phyloP scores from a whole-genome alignment of 139 green algal species.

The Picochlorum sp. region DNA sequence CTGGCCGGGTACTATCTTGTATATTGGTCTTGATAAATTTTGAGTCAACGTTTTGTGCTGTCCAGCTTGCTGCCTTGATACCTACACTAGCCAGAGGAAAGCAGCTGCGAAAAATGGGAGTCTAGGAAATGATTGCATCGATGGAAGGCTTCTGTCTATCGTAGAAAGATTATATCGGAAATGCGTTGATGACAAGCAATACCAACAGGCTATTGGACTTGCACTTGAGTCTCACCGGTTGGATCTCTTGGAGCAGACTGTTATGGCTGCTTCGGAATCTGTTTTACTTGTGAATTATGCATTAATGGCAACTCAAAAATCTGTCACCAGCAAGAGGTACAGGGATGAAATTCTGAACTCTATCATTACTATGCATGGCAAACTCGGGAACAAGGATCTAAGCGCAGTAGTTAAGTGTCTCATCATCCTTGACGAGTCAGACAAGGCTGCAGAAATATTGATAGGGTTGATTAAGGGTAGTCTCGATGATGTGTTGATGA shows the following conservation, averaged over 20 bases:
- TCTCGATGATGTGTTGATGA: constrained; percentile 66
- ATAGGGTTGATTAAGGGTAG: constrained; percentile 54
- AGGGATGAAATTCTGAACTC: constrained; percentile 68
- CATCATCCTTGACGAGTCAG: constrained; percentile 77
- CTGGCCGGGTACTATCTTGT: neutral
- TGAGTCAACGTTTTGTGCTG: too few species aligned
- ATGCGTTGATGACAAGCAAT: constrained; percentile 63
- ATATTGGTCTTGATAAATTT: too few species aligned
- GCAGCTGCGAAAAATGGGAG: constrained; percentile 21
- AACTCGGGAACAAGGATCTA: constrained; percentile 49
- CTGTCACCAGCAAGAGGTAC: constrained; percentile 74
- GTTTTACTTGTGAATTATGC: constrained; percentile 66
- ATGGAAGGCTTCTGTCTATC: constrained; percentile 72
- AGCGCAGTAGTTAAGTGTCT: constrained; percentile 84
- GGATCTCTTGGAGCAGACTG: constrained; percentile 73
- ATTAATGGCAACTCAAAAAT: constrained; percentile 62
- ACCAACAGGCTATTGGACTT: constrained; percentile 89
- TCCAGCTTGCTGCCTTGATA: constrained; percentile 90
- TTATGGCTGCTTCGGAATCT: constrained; percentile 19
- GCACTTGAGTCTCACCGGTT: constrained; percentile 80
- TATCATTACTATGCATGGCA: constrained; percentile 68
- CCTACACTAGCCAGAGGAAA: constrained; percentile 71
- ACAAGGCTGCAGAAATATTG: constrained; percentile 73
- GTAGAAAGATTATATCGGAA: constrained; percentile 90
- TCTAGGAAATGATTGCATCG: constrained; percentile 37